phyloP scores from a whole-genome alignment of 2,329 filamentous ascomycete genomes.

The Elsinoe ampelina region DNA sequence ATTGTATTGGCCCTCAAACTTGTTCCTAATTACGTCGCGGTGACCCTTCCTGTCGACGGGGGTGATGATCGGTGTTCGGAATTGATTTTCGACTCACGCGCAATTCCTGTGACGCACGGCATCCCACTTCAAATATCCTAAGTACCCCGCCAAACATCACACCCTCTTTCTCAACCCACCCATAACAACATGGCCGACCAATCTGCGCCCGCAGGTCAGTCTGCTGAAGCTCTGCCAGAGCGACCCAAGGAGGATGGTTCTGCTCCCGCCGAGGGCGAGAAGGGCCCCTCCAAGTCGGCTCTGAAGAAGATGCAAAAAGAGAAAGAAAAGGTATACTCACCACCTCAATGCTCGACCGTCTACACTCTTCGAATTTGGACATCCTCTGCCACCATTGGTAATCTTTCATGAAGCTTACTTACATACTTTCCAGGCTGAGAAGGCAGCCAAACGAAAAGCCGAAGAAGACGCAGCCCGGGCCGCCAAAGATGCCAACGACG shows the following conservation, averaged over 20 bases:
- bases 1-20: neutral
- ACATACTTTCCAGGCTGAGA: constrained; percentile 36
- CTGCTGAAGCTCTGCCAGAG: constrained; percentile 21
- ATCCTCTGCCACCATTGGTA: neutral
- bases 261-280: constrained; percentile 28
- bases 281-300: constrained; percentile 62
- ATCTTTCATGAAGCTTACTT: neutral
- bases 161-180: neutral
- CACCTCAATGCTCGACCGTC: too few relatives aligned
- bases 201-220: constrained; percentile 15
- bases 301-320: constrained; percentile 83
- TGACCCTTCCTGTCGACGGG: neutral
- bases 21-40: neutral
- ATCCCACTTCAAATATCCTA: constrained; percentile 2
- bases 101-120: constrained; percentile 8
- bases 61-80: neutral
- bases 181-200: constrained; percentile 20
- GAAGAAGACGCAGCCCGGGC: constrained; percentile 60
- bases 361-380: too few relatives aligned
- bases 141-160: constrained; percentile 10
- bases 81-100: constrained; percentile 5
- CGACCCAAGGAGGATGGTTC: constrained; percentile 23
- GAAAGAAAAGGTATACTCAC: constrained; percentile 64
- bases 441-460: constrained; percentile 58
- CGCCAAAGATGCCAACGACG: constrained; percentile 55